Conservation (phyloP, 148 eudicot genomes). For the Mesembryanthemum crystallinum region DNA sequence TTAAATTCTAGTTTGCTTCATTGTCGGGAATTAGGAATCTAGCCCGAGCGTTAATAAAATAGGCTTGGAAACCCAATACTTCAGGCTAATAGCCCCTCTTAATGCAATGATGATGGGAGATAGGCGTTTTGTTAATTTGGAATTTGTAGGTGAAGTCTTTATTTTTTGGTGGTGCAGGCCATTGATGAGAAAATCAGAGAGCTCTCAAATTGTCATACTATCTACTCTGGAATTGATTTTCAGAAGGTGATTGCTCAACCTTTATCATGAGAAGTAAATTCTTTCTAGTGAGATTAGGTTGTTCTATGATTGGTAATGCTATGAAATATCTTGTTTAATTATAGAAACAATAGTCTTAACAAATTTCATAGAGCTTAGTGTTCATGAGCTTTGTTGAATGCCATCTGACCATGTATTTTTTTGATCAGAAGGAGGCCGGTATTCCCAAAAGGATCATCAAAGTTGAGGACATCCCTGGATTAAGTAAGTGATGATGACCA, state of each 20-base stretch:
- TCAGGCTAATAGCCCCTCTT: not conserved
- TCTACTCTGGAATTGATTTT: slow-evolving; percentile 76
- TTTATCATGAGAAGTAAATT: not conserved
- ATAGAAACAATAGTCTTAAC: not conserved
- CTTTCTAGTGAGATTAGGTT: not conserved
- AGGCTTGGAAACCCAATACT: not conserved
- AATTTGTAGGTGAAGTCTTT: not conserved
- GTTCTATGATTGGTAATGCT: not conserved
- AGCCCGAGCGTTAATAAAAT: not conserved
- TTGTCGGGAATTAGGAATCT: slow-evolving; percentile 8
- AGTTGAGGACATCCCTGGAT: slow-evolving; percentile 85
- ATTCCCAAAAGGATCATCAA: slow-evolving; percentile 65
- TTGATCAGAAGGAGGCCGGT: slow-evolving; percentile 79
- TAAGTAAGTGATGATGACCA: slow-evolving; percentile 53
- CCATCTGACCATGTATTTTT: slow-evolving; percentile 22
- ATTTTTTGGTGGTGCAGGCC: slow-evolving; percentile 52
- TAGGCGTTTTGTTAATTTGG: not conserved
- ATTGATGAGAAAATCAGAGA: slow-evolving; percentile 94
- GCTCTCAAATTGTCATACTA: slow-evolving; percentile 86
- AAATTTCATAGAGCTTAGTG: not conserved
- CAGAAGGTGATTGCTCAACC: slow-evolving; percentile 55
- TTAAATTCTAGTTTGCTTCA: not conserved
- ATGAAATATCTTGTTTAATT: not conserved
- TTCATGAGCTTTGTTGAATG: not conserved
- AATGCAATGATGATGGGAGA: not conserved